A percentile compares a stretch with the other conserved stretches of the same genome.
phyloP scores from a whole-genome alignment of 345 rosid species.

The Dimocarpus longan region DNA sequence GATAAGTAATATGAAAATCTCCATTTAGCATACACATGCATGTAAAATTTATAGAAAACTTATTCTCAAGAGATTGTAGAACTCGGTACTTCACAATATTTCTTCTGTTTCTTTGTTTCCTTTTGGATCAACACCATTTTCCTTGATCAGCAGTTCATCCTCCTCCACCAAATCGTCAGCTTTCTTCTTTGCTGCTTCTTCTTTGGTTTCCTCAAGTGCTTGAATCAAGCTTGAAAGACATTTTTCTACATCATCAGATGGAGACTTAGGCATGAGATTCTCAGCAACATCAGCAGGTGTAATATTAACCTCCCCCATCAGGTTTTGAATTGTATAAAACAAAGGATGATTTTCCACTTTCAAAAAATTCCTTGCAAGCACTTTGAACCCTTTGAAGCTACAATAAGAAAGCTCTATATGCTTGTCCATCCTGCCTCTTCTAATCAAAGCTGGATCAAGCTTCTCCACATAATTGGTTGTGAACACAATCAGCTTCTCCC shows the following conservation, averaged over 20 bases:
- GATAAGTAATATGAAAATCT: not conserved
- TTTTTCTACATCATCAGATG: constrained; percentile 28
- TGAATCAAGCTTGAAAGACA: constrained; percentile 44
- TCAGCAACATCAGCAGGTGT: constrained; percentile 61
- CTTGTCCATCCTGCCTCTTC: constrained; percentile 73
- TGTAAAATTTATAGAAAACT: not conserved
- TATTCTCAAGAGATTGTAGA: constrained; percentile 2
- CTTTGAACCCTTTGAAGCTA: constrained; percentile 49
- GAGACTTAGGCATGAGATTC: constrained; percentile 56
- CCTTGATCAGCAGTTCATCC: not conserved
- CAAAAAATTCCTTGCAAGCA: constrained; percentile 51
- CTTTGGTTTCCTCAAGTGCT: constrained; percentile 42
- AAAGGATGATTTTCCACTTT: constrained; percentile 37
- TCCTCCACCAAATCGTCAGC: constrained; percentile 19
- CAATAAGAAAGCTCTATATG: constrained; percentile 53
- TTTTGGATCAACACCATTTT: constrained; percentile 18
- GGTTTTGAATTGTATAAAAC: constrained; percentile 29
- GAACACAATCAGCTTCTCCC: constrained; percentile 66
- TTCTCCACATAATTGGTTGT: constrained; percentile 63
- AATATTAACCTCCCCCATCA: constrained; percentile 38
- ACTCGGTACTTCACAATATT: not conserved
- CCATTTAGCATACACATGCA: not conserved
- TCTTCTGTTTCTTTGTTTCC: not conserved
- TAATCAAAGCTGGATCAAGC: constrained; percentile 70
- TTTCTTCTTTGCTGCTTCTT: constrained; percentile 21